A percentile compares a stretch with the other conserved stretches of the same genome.
phyloP scores from a whole-genome alignment of 164 flowering plant species.

The Nelumbo lutea region DNA sequence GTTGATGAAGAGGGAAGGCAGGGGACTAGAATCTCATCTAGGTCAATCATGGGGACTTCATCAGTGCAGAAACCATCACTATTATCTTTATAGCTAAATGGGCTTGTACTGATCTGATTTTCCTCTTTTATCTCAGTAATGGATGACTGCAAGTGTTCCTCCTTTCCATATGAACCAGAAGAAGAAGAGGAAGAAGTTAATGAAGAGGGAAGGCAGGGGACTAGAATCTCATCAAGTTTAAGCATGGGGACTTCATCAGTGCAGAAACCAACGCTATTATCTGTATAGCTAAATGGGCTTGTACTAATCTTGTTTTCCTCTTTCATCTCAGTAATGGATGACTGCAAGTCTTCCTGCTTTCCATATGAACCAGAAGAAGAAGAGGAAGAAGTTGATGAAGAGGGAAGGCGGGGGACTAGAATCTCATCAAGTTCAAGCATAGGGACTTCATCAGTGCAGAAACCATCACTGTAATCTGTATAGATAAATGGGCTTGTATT shows the following conservation, averaged over 20 bases:
- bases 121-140: constrained; percentile 16
- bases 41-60: constrained; percentile 60
- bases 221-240: constrained; percentile 53
- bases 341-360: constrained; percentile 15
- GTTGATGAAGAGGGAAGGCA: constrained; percentile 25
- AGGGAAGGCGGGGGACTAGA: constrained; percentile 26
- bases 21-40: constrained; percentile 49
- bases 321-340: constrained; percentile 9
- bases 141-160: constrained; percentile 17
- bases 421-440: constrained; percentile 56
- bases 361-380: constrained; percentile 21
- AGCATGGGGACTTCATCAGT: constrained; percentile 65
- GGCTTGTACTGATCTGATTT: constrained; percentile 10
- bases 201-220: constrained; percentile 27
- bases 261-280: constrained; percentile 30
- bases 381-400: constrained; percentile 28
- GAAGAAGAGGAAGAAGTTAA: constrained; percentile 25
- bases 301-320: constrained; percentile 18
- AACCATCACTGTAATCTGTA: constrained; percentile 15
- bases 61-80: constrained; percentile 47
- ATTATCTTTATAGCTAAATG: constrained; percentile 1
- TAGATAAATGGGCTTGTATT: constrained; percentile 11
- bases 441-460: constrained; percentile 69
- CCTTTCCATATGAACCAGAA: constrained; percentile 17
- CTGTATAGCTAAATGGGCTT: constrained; percentile 8